Conservation (phyloP, 108 stramenopile species). For the Discostella stelligeroides region DNA sequence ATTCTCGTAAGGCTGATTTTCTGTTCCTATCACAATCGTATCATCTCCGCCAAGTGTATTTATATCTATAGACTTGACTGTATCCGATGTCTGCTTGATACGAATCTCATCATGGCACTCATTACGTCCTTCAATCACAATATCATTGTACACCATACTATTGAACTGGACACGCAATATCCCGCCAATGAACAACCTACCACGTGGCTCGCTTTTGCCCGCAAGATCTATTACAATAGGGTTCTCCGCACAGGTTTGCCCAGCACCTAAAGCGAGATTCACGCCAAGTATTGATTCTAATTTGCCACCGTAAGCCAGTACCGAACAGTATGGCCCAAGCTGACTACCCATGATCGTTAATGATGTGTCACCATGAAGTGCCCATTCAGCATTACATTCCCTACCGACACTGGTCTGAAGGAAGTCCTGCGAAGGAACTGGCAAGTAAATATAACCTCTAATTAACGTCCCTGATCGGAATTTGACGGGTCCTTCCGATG, state of each 20-base stretch:
- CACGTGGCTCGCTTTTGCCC: background rate
- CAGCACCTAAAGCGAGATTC: background rate
- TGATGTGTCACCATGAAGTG: constrained; percentile 17
- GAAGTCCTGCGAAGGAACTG: constrained; percentile 8
- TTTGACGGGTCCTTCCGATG: constrained; percentile 1
- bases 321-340: background rate
- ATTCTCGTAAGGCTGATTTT: background rate
- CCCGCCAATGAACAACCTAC: background rate
- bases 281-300: background rate
- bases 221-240: background rate
- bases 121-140: background rate
- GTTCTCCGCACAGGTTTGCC: background rate
- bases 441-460: constrained; percentile 3
- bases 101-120: constrained; percentile 33
- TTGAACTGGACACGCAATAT: background rate
- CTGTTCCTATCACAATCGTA: constrained; percentile 26
- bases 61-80: constrained; percentile 14
- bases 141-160: background rate
- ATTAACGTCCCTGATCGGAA: background rate
- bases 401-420: background rate
- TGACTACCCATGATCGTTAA: constrained; percentile 14
- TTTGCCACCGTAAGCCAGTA: constrained; percentile 9
- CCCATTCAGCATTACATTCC: constrained; percentile 1
- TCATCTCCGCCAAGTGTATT: constrained; percentile 23
- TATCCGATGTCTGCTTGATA: constrained; percentile 9